phyloP scores from a whole-genome alignment of 352 stramenopile genomes.

The Pythium aphanidermatum region DNA sequence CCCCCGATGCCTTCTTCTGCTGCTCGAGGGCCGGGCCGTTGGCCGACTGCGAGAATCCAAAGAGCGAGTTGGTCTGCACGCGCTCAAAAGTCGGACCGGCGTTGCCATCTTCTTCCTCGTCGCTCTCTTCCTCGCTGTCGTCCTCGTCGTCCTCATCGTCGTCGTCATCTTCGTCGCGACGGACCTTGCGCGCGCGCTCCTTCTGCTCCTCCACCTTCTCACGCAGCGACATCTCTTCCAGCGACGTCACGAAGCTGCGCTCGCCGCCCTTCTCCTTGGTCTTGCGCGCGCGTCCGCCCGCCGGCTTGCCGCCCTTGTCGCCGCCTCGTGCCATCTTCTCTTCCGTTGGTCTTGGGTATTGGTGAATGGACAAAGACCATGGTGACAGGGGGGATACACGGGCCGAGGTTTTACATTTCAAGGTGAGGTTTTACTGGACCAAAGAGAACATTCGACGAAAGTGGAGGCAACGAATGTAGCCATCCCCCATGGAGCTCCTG shows the following conservation, averaged over 20 bases:
- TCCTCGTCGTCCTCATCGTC: slow-evolving; percentile 52
- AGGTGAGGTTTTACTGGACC: slow-evolving; percentile 18
- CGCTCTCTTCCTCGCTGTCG: slow-evolving; percentile 21
- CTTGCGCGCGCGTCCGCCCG: slow-evolving; percentile 34
- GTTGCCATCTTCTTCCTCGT: slow-evolving; percentile 37
- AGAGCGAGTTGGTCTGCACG: slow-evolving; percentile 68
- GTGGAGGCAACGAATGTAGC: not conserved
- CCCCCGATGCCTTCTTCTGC: slow-evolving; percentile 67
- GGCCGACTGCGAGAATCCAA: slow-evolving; percentile 57
- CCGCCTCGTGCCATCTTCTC: too few species aligned
- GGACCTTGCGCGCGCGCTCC: slow-evolving; percentile 58
- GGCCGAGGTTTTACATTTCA: slow-evolving; percentile 14
- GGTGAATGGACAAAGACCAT: too few species aligned
- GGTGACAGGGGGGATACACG: too few species aligned
- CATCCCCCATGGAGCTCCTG: too few species aligned
- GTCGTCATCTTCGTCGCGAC: slow-evolving; percentile 38
- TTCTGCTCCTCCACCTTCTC: slow-evolving; percentile 72
- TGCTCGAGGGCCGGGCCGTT: slow-evolving; percentile 52
- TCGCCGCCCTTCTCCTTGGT: slow-evolving; percentile 62
- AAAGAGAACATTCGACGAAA: slow-evolving; percentile 12
- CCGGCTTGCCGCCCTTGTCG: slow-evolving; percentile 53
- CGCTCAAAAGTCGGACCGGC: slow-evolving; percentile 63
- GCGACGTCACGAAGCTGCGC: slow-evolving; percentile 76
- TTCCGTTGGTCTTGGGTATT: slow-evolving; percentile 11
- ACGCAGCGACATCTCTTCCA: slow-evolving; percentile 77